A percentile compares a stretch with the other conserved stretches of the same genome.
These are phyloP conservation scores for Metschnikowia proteae DNA, from an alignment of 805 yeast genomes.

Conservation along the genomic window DNA sequence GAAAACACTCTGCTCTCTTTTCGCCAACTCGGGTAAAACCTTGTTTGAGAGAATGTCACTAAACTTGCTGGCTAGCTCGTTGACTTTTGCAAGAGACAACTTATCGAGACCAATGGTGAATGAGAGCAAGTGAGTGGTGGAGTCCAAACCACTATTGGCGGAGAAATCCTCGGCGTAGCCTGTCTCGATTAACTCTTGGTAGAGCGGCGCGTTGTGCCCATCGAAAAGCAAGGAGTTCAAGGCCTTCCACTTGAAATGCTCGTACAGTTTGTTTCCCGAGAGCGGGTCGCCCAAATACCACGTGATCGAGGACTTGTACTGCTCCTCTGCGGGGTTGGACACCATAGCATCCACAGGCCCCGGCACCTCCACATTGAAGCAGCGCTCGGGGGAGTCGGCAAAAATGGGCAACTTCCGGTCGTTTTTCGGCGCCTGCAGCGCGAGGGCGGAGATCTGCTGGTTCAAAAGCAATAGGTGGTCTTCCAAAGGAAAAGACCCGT, in stretches of 20 bases:
- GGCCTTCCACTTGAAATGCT: constrained; percentile 67
- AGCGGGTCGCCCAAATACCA: constrained; percentile 81
- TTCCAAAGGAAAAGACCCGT: constrained; percentile 70
- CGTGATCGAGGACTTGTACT: constrained; percentile 76
- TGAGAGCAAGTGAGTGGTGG: constrained; percentile 69
- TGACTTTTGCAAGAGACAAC: constrained; percentile 43
- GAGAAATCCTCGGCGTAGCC: constrained; percentile 83
- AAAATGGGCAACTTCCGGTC: constrained; percentile 47
- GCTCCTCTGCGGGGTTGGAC: constrained; percentile 61
- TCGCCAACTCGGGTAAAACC: constrained; percentile 30
- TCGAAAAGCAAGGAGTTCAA: constrained; percentile 70
- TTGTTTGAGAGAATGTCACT: constrained; percentile 42
- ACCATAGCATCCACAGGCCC: constrained; percentile 73
- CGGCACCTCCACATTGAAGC: constrained; percentile 26
- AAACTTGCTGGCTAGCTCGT: constrained; percentile 49
- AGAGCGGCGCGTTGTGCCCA: constrained; percentile 90
- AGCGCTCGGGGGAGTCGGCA: constrained; percentile 18
- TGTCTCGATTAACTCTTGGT: constrained; percentile 80
- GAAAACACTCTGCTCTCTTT: constrained; percentile 21
- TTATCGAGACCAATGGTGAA: constrained; percentile 88
- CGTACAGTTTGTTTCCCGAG: constrained; percentile 50
- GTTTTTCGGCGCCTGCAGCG: constrained; percentile 35
- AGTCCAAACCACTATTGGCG: constrained; percentile 83
- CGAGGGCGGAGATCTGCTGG: constrained; percentile 49
- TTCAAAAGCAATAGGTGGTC: constrained; percentile 58